Evolutionary conservation across 331 rosid genomes (phyloP), one percentile per base, ranked within the genome.

Genomic region (Malus hybrid): DNA sequence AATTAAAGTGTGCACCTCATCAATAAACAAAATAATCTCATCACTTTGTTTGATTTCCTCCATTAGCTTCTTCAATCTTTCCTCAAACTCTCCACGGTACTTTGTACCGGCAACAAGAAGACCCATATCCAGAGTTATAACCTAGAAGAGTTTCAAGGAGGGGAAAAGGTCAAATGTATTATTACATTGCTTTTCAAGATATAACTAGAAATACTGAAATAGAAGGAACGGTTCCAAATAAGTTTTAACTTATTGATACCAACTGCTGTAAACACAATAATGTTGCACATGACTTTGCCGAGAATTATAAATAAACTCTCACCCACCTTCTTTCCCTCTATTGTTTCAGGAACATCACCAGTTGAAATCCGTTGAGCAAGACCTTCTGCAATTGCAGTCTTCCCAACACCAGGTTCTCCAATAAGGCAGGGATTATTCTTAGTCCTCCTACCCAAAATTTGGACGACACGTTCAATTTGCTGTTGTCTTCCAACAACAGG

Each of bases 351-450:
- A 54, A 94, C 99, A 86, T 94, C 97, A 74, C 97, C 97, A 77
- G 29, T 89, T 64, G 97, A 84, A 81, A 95, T 95, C 64, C 97
- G 83, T 70, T 95, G 99, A 52, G 97, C 99, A 79, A 95, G 97
- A 50, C 99, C 99, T 79, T 95, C 99, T 12, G 97, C 97, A 36
- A 95, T 92, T 36, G 99, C 99, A 29, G 99, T 95, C 87, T 95
- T 95, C 39, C 99, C 97, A 55, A 95, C 99, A 67, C 99, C 99
- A 78, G 99, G 99, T 71, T 95, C 99, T 32, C 99, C 97, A 83
- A 95, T 89, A 57, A 95, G 96, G 71, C 99, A 92, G 9, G 99
- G 99, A 76, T 95, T 95, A 52, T 95, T 95, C 80, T 95, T 95
- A 2, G 97, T 95, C 31, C 97, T 84, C 67, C 99, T 88, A 31